Evolutionary conservation across 75 land plant species (phyloP).

Genomic region (Selaginella tamariscina): DNA sequence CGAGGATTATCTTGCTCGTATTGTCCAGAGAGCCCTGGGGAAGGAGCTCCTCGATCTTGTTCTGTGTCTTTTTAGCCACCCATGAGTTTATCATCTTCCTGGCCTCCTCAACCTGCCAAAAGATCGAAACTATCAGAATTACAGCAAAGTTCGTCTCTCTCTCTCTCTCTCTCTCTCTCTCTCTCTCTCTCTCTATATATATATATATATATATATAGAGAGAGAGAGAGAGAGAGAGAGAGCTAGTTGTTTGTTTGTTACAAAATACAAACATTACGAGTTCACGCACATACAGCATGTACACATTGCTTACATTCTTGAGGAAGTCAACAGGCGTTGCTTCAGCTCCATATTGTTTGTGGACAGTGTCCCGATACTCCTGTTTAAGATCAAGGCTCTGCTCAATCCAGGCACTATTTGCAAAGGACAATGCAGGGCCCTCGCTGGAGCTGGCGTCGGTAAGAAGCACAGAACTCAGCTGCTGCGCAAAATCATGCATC

Average conservation of each 20-base stretch:
- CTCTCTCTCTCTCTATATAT: too few species aligned
- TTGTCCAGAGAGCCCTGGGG: constrained; percentile 29
- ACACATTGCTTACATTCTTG: constrained; percentile 50
- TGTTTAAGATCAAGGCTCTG: constrained; percentile 33
- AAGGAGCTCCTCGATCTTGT: constrained; percentile 47
- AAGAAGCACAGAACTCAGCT: constrained; percentile 39
- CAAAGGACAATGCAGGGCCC: constrained; percentile 51
- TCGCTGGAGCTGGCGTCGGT: constrained; percentile 43
- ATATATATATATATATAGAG: too few species aligned
- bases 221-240: too few species aligned
- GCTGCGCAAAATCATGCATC: constrained; percentile 36
- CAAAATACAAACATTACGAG: not conserved
- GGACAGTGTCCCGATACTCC: constrained; percentile 38
- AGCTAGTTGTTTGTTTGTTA: not conserved
- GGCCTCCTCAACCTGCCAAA: constrained; percentile 36
- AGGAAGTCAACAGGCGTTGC: constrained; percentile 49
- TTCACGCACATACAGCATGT: not conserved
- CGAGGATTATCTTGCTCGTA: constrained; percentile 26
- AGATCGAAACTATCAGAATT: not conserved
- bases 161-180: not conserved
- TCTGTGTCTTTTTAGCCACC: constrained; percentile 44
- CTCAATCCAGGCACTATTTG: constrained; percentile 75
- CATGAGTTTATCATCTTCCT: constrained; percentile 38
- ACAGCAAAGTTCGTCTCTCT: not conserved
- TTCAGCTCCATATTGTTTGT: constrained; percentile 39